Conservation (phyloP, 148 eudicot genomes). For the Diospyros kaki region DNA sequence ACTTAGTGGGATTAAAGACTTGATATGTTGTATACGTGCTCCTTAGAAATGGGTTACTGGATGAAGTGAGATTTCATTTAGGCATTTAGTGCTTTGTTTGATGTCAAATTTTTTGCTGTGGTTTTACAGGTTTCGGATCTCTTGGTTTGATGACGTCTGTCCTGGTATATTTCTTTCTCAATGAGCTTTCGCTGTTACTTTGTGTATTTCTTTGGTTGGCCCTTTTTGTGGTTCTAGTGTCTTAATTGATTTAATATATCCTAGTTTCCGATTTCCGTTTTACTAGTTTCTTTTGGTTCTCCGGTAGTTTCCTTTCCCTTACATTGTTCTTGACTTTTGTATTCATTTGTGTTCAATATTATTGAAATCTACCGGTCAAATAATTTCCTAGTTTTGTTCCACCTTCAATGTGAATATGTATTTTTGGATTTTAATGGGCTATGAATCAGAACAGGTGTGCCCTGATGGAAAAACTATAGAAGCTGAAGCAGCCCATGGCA, state of each 20-base stretch:
- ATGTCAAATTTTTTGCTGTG: background rate
- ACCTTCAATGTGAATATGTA: background rate
- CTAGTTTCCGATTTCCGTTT: background rate
- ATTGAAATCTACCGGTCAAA: background rate
- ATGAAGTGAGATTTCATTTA: too few species aligned
- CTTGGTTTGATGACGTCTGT: conserved; percentile 66
- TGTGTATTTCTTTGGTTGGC: background rate
- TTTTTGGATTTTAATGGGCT: conserved; percentile 7
- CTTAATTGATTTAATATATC: too few species aligned
- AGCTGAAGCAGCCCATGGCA: conserved; percentile 97
- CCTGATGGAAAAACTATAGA: conserved; percentile 96
- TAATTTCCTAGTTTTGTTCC: background rate
- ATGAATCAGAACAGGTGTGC: conserved; percentile 48
- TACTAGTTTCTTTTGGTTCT: background rate
- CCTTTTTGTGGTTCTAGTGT: background rate
- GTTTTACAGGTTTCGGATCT: conserved; percentile 51
- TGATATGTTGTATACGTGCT: too few species aligned
- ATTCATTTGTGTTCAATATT: background rate
- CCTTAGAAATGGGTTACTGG: too few species aligned
- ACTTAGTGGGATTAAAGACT: too few species aligned
- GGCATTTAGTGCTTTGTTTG: background rate
- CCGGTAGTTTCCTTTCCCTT: background rate
- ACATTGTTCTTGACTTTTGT: background rate
- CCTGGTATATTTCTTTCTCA: conserved; percentile 30
- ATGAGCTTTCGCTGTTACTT: background rate